These are phyloP conservation scores for Parmelia sp. DNA, from an alignment of 495 filamentous ascomycete genomes.

Conservation along the genomic window DNA sequence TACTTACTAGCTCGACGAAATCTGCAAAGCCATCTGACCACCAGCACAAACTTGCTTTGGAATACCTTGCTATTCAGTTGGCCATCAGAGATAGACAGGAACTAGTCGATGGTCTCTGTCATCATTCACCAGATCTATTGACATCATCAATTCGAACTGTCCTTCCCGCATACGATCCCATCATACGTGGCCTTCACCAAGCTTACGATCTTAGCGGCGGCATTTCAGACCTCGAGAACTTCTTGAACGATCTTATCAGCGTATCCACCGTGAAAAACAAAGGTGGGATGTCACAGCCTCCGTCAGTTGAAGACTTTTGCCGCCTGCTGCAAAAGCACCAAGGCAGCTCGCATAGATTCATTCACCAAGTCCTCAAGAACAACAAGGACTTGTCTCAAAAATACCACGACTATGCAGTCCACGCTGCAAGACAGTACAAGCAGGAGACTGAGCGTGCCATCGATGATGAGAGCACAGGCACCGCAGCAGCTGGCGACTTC, in stretches of 20 bases:
- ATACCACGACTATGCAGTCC: constrained; percentile 42
- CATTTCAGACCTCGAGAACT: constrained; percentile 49
- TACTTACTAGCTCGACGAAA: constrained; percentile 33
- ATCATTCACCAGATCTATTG: constrained; percentile 51
- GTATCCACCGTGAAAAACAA: constrained; percentile 28
- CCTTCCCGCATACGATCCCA: constrained; percentile 56
- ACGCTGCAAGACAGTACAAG: constrained; percentile 38
- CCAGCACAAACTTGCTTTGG: constrained; percentile 49
- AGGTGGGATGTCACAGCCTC: constrained; percentile 29
- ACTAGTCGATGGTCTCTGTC: constrained; percentile 51
- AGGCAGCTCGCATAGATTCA: constrained; percentile 50
- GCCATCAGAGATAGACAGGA: constrained; percentile 56
- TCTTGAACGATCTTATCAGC: constrained; percentile 55
- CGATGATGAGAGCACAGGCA: constrained; percentile 5
- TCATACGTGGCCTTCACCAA: constrained; percentile 58
- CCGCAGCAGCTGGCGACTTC: constrained; percentile 38
- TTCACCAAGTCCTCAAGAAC: constrained; percentile 56
- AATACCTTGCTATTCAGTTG: constrained; percentile 53
- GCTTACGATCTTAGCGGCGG: constrained; percentile 57
- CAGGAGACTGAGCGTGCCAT: neutral
- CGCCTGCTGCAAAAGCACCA: constrained; percentile 49
- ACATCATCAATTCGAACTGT: constrained; percentile 51
- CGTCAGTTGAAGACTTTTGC: constrained; percentile 58
- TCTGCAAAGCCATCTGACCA: constrained; percentile 35
- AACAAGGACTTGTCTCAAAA: constrained; percentile 50